A percentile compares a stretch with the other conserved stretches of the same genome.
Evolutionary conservation across 345 rosid genomes (phyloP).

Genomic region (Brassica incana): DNA sequence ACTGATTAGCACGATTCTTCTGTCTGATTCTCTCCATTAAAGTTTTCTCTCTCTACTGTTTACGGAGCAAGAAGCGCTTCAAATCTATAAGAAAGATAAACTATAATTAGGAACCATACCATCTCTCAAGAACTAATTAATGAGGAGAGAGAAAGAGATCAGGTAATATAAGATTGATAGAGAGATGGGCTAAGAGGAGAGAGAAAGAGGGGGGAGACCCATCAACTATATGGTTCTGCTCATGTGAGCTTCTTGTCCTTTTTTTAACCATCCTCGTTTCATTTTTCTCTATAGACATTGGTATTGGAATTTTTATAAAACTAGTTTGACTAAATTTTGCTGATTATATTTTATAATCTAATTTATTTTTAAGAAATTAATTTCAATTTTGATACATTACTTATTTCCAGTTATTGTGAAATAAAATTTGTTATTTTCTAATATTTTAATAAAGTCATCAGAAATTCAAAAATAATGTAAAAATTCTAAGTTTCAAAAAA

Average conservation of each 20-base stretch:
- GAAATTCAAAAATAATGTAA: not conserved
- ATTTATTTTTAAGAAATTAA: not conserved
- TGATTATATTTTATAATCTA: too few species aligned
- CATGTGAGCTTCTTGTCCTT: slow-evolving; percentile 46
- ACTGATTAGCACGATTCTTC: slow-evolving; percentile 36
- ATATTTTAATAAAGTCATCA: not conserved
- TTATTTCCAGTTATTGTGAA: not conserved
- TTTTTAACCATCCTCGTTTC: slow-evolving; percentile 38
- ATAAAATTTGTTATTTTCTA: too few species aligned
- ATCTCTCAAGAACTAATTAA: slow-evolving; percentile 23
- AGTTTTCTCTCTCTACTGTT: slow-evolving; percentile 26
- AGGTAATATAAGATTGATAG: slow-evolving; percentile 31
- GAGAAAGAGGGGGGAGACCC: slow-evolving; percentile 30
- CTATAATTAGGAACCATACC: slow-evolving; percentile 4
- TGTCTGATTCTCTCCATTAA: slow-evolving; percentile 10
- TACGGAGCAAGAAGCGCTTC: slow-evolving; percentile 21
- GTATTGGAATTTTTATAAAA: not conserved
- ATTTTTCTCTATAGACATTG: slow-evolving; percentile 14
- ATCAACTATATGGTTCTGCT: slow-evolving; percentile 42
- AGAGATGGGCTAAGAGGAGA: slow-evolving; percentile 29
- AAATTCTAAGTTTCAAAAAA: too few species aligned
- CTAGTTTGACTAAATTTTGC: not conserved
- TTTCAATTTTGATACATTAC: not conserved
- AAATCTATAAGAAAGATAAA: slow-evolving; percentile 13
- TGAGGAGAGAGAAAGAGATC: not conserved